phyloP scores from a whole-genome alignment of 1,284 basidiomycete genomes.

The Phellopilus nigrolimitatus region DNA sequence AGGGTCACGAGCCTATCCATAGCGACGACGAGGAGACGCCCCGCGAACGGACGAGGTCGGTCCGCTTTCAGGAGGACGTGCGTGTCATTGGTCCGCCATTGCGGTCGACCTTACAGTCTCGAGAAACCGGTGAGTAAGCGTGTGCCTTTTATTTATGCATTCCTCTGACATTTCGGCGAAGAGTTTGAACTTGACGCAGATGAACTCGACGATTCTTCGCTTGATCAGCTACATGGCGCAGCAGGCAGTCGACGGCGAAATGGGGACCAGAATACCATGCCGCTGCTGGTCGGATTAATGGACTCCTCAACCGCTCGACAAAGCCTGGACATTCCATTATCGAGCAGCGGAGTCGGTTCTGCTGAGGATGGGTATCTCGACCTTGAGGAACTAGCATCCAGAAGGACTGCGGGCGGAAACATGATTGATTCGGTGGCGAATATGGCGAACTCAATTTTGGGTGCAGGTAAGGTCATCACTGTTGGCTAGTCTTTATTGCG shows the following conservation, averaged over 20 bases:
- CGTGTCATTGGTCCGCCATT: conserved; percentile 62
- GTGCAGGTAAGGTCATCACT: conserved; percentile 62
- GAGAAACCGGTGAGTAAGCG: conserved; percentile 64
- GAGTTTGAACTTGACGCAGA: conserved; percentile 77
- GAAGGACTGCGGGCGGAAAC: conserved; percentile 69
- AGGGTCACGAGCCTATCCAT: conserved; percentile 33
- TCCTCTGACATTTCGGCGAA: conserved; percentile 28
- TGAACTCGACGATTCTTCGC: conserved; percentile 59
- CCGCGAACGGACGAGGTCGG: conserved; percentile 36
- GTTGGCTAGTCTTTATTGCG: conserved; percentile 8
- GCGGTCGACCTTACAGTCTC: conserved; percentile 64
- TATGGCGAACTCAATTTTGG: conserved; percentile 96
- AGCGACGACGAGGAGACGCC: conserved; percentile 22
- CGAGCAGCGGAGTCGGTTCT: conserved; percentile 32
- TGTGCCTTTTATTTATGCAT: conserved; percentile 18
- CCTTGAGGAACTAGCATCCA: conserved; percentile 62
- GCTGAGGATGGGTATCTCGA: conserved; percentile 42
- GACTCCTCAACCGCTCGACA: conserved; percentile 56
- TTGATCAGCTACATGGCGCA: conserved; percentile 34
- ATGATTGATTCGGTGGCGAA: conserved; percentile 84
- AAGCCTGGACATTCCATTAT: conserved; percentile 51
- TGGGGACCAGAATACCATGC: conserved; percentile 57
- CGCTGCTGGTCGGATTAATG: conserved; percentile 70
- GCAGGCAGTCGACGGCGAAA: conserved; percentile 33
- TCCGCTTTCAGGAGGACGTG: conserved; percentile 63